Percentiles rank a stretch among this genome's conserved stretches.
phyloP scores from a whole-genome alignment of 345 rosid species.

The Abelmoschus esculentus region DNA sequence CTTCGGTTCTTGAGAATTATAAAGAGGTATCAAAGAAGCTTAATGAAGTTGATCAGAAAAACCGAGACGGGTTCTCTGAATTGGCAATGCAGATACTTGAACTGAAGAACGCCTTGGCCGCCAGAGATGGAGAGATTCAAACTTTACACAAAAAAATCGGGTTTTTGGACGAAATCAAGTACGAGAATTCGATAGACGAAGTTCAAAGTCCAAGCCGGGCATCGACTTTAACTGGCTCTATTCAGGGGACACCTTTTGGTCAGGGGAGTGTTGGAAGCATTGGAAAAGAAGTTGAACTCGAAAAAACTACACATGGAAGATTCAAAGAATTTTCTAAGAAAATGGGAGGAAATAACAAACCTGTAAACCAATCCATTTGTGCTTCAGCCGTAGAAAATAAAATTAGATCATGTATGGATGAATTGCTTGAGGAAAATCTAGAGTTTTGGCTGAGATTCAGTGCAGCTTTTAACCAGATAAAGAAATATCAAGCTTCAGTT shows the following conservation, averaged over 20 bases:
- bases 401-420: constrained; percentile 57
- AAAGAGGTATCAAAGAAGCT: constrained; percentile 70
- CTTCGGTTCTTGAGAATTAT: constrained; percentile 49
- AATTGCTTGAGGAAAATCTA: constrained; percentile 76
- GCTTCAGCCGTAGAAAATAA: constrained; percentile 48
- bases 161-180: constrained; percentile 18
- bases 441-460: constrained; percentile 96
- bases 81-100: constrained; percentile 70
- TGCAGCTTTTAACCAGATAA: constrained; percentile 64
- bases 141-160: constrained; percentile 32
- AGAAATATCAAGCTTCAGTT: constrained; percentile 53
- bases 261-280: constrained; percentile 10
- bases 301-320: constrained; percentile 12
- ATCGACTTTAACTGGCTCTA: constrained; percentile 20
- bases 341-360: constrained; percentile 14
- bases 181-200: constrained; percentile 16
- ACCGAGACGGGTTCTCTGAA: constrained; percentile 61
- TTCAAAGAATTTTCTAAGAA: constrained; percentile 21
- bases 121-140: constrained; percentile 63
- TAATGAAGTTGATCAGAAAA: constrained; percentile 65
- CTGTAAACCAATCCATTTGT: neutral
- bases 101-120: constrained; percentile 43
- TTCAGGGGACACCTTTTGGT: constrained; percentile 18
- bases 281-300: constrained; percentile 1
- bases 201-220: constrained; percentile 28